Conservation (phyloP, 306 rosid genomes). For the Trifolium fragiferum region DNA sequence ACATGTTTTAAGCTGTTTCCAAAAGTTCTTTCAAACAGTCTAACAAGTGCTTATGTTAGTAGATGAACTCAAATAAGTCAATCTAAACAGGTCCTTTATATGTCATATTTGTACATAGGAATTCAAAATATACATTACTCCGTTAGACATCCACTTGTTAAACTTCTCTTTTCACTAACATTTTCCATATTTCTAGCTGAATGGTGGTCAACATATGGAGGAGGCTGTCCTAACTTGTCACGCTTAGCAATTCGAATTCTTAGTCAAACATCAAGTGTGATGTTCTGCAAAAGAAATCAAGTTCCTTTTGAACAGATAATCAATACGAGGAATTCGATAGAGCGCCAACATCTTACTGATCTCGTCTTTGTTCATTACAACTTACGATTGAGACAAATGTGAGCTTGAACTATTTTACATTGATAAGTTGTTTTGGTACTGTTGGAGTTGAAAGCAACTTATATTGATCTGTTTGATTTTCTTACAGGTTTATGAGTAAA, state of each 20-base stretch:
- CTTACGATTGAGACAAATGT: slow-evolving; percentile 54
- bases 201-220: slow-evolving; percentile 98
- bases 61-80: not conserved
- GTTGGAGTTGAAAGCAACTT: slow-evolving; percentile 33
- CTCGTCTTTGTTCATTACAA: slow-evolving; percentile 72
- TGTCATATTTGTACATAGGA: slow-evolving; percentile 5
- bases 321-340: slow-evolving; percentile 67
- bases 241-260: slow-evolving; percentile 84
- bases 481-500: slow-evolving; percentile 57
- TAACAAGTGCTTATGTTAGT: not conserved
- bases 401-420: slow-evolving; percentile 36
- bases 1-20: too few relatives aligned
- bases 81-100: not conserved
- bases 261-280: slow-evolving; percentile 77
- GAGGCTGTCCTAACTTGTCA: slow-evolving; percentile 85
- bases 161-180: slow-evolving; percentile 31
- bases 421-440: slow-evolving; percentile 26
- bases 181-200: slow-evolving; percentile 64
- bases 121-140: slow-evolving; percentile 21
- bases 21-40: not conserved
- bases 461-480: slow-evolving; percentile 41
- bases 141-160: not conserved
- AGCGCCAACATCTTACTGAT: slow-evolving; percentile 81
- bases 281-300: slow-evolving; percentile 58
- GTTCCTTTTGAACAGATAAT: slow-evolving; percentile 61